These are phyloP conservation scores for Mayamaea pseudoterrestris DNA, from an alignment of 108 stramenopile genomes.

Conservation along the genomic window DNA sequence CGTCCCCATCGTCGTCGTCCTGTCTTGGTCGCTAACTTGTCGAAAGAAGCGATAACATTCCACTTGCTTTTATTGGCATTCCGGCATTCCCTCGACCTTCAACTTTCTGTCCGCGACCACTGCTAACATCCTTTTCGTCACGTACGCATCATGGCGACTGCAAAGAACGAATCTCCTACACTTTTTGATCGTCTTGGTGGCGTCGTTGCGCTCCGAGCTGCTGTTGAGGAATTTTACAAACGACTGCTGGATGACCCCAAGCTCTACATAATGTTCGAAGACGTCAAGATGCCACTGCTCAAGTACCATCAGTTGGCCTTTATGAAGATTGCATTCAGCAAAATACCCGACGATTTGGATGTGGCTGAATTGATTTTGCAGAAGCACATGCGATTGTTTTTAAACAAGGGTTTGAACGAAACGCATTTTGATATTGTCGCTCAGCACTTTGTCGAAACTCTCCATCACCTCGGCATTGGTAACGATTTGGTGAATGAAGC, in stretches of 20 bases:
- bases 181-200: conserved; percentile 7
- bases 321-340: conserved; percentile 14
- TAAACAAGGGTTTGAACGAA: conserved; percentile 8
- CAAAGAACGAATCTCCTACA: no score
- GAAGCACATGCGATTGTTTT: conserved; percentile 6
- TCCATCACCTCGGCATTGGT: conserved; percentile 1
- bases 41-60: no score
- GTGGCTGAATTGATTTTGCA: conserved; percentile 4
- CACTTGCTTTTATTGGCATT: no score
- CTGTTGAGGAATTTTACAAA: conserved; percentile 8
- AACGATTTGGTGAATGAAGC: conserved; percentile 14
- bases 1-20: no score
- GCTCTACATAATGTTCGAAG: conserved; percentile 6
- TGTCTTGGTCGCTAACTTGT: no score
- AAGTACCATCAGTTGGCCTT: conserved; percentile 13
- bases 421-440: conserved; percentile 14
- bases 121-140: no score
- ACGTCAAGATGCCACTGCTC: conserved; percentile 2
- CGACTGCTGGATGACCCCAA: conserved; percentile 8
- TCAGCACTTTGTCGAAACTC: conserved; percentile 5
- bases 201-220: conserved; percentile 6
- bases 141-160: no score
- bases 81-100: no score
- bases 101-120: no score
- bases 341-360: conserved; percentile 9